Conservation (phyloP, 2,329 filamentous ascomycete genomes). For the Aspergillus sp. region DNA sequence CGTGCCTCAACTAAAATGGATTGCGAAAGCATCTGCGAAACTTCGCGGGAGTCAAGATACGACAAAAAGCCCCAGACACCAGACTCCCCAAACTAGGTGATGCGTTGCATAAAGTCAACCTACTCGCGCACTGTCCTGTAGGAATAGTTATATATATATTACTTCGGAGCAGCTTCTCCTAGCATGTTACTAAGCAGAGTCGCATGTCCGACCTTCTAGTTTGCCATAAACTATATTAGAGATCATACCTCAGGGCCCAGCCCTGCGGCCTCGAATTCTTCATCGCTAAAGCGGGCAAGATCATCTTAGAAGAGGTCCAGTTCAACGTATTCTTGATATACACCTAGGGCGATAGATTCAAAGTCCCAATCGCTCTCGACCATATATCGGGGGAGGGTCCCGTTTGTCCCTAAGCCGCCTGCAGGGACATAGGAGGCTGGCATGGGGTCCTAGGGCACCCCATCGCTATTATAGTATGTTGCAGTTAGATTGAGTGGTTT, state of each 20-base stretch:
- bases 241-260: slow-evolving; percentile 68
- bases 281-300: slow-evolving; percentile 65
- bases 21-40: slow-evolving; percentile 70
- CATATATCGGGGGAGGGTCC: slow-evolving; percentile 72
- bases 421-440: slow-evolving; percentile 71
- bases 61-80: slow-evolving; percentile 79
- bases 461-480: slow-evolving; percentile 70
- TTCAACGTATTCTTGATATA: slow-evolving; percentile 85
- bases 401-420: slow-evolving; percentile 75
- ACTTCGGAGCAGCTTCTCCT: slow-evolving; percentile 65
- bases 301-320: slow-evolving; percentile 79
- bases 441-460: slow-evolving; percentile 64
- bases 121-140: slow-evolving; percentile 72
- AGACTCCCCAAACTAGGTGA: slow-evolving; percentile 78
- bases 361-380: slow-evolving; percentile 82
- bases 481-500: slow-evolving; percentile 61
- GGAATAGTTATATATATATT: slow-evolving; percentile 82
- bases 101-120: slow-evolving; percentile 79
- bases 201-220: slow-evolving; percentile 76
- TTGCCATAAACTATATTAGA: slow-evolving; percentile 72
- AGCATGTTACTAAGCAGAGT: slow-evolving; percentile 77
- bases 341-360: slow-evolving; percentile 69
- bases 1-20: slow-evolving; percentile 76
- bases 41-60: slow-evolving; percentile 74
- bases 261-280: slow-evolving; percentile 68